phyloP scores from a whole-genome alignment of 1,284 basidiomycete species.

The Rhodotorula sp. region DNA sequence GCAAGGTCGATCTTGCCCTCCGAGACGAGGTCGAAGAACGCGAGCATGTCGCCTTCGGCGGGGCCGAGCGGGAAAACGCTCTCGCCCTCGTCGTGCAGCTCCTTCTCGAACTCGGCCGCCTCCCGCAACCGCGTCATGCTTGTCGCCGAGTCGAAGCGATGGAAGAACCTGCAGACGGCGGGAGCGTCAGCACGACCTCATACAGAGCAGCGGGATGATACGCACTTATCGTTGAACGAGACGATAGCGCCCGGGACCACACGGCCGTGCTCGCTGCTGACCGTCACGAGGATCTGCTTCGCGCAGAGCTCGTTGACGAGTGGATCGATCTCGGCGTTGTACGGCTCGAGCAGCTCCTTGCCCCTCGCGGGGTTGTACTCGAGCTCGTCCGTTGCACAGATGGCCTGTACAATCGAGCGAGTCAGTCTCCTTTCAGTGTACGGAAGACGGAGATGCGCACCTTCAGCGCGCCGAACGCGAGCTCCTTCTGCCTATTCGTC shows the following conservation, averaged over 20 bases:
- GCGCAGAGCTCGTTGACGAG: conserved; percentile 53
- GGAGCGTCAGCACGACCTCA: neutral
- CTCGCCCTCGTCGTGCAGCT: conserved; percentile 51
- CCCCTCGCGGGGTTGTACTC: conserved; percentile 65
- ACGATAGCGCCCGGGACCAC: conserved; percentile 36
- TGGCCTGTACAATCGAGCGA: conserved; percentile 60
- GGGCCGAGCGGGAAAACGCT: conserved; percentile 70
- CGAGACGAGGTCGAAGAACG: conserved; percentile 68
- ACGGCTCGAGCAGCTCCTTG: conserved; percentile 59
- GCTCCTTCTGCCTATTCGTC: neutral
- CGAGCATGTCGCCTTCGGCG: conserved; percentile 71
- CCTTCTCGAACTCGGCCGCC: conserved; percentile 15
- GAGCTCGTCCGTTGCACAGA: conserved; percentile 68
- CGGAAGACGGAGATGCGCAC: conserved; percentile 1
- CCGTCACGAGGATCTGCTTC: conserved; percentile 46
- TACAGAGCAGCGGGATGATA: neutral
- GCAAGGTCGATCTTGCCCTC: conserved; percentile 68
- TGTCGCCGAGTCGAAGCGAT: conserved; percentile 13
- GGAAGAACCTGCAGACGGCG: conserved; percentile 14
- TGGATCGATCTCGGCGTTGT: conserved; percentile 56
- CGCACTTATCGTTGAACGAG: conserved; percentile 22
- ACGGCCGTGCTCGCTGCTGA: conserved; percentile 42
- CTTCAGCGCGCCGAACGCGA: conserved; percentile 15
- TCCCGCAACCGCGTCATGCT: conserved; percentile 9
- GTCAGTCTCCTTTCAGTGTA: neutral